These are phyloP conservation scores for Mycena vulgaris DNA, from an alignment of 768 basidiomycete genomes.

Conservation along the genomic window DNA sequence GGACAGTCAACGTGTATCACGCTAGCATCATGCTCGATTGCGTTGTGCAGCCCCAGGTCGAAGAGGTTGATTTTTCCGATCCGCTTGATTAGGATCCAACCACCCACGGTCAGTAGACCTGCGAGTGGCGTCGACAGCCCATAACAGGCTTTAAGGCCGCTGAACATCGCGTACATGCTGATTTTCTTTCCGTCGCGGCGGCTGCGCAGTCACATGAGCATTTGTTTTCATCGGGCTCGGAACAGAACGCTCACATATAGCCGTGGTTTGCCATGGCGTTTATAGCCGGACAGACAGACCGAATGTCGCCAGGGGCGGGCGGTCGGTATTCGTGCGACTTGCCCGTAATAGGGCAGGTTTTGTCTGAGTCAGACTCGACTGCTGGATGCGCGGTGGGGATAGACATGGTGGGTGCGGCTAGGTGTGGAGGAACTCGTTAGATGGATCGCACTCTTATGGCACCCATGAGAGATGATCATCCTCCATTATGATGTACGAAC, in stretches of 20 bases:
- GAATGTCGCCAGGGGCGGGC: too few species aligned
- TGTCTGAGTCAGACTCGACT: slow-evolving; percentile 11
- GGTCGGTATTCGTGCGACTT: slow-evolving; percentile 57
- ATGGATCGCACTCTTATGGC: not conserved
- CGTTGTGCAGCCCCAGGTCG: slow-evolving; percentile 64
- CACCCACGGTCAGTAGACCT: slow-evolving; percentile 62
- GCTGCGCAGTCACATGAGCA: too few species aligned
- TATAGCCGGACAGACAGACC: too few species aligned
- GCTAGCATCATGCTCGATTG: slow-evolving; percentile 74
- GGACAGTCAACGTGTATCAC: slow-evolving; percentile 67
- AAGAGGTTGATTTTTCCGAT: slow-evolving; percentile 53
- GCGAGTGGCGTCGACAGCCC: slow-evolving; percentile 65
- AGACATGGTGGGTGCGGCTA: not conserved
- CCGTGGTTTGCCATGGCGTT: too few species aligned
- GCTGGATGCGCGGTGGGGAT: slow-evolving; percentile 14
- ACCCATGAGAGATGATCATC: not conserved
- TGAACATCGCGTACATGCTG: too few species aligned
- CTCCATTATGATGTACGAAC: not conserved
- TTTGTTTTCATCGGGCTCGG: too few species aligned
- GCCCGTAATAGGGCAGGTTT: slow-evolving; percentile 61
- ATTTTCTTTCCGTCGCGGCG: too few species aligned
- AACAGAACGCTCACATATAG: too few species aligned
- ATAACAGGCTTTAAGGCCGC: too few species aligned
- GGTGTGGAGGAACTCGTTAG: too few species aligned
- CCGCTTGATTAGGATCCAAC: slow-evolving; percentile 60